Evolutionary conservation across 805 yeast species (phyloP), one percentile per base, ranked within the genome.

Genomic region (Starmera amethionina): DNA sequence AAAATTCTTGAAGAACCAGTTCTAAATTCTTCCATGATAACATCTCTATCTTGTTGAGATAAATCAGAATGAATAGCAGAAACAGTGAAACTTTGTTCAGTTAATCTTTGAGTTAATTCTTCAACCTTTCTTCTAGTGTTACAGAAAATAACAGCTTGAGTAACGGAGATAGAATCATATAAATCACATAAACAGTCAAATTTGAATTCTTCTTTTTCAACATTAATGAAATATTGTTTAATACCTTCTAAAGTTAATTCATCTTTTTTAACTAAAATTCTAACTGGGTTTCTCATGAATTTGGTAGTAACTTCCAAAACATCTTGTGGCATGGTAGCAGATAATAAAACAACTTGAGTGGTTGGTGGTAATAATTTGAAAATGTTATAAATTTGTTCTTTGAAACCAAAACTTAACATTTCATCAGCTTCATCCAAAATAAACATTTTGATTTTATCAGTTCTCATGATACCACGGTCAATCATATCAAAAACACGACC

Each of bases 371-470:
- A 73, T 64, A 79, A 79, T 51, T 82, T 74, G 76, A 85, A 93
- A 49, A 93, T 85, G 62, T 93, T 90, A 72, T 89, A 86, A 51
- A 93, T 90, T 67, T 89, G 97, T 58, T 86, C 93, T 69, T 86
- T 85, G 74, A 90, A 90, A 44, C 98, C 98, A 46, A 85, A 74
- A 37, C 86, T 77, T 62, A 90, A 75, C 79, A 90, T 75, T 74
- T 93, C 97, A 73, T 90, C 98, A 58, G 97, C 97, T 73, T 90
- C 98, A 70, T 90, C 98, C 59, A 93, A 74, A 60, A 90, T 80
- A 68, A 93, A 77, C 94, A 93, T 87, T 73, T 88, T 87, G 58
- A 93, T 73, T 64, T 80, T 74, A 55, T 85, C 77, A 48, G 95
- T 82, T 61, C 70, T 79, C 65, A 93, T 79, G 67, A 71, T 73